phyloP scores from a whole-genome alignment of 805 yeast species.

The Millerago galiae region DNA sequence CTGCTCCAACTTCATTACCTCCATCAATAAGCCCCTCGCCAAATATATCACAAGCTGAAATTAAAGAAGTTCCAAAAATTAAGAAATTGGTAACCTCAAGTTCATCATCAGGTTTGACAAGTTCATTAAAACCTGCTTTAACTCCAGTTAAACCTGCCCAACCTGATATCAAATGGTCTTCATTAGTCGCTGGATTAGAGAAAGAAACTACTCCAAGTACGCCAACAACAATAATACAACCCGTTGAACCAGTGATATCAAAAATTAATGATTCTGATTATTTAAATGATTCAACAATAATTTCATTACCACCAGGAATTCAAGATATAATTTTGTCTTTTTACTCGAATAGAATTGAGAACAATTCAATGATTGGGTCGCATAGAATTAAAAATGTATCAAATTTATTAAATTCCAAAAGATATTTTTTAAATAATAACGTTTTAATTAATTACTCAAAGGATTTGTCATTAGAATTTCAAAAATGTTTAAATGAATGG shows the following conservation, averaged over 20 bases:
- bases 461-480: constrained; percentile 10
- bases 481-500: constrained; percentile 11
- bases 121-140: constrained; percentile 43
- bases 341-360: constrained; percentile 13
- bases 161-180: constrained; percentile 47
- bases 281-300: constrained; percentile 15
- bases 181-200: constrained; percentile 19
- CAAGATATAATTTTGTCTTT: constrained; percentile 25
- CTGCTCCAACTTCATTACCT: not conserved
- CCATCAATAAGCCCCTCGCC: not conserved
- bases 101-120: not conserved
- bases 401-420: constrained; percentile 5
- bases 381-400: constrained; percentile 9
- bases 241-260: not conserved
- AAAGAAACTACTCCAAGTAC: constrained; percentile 1
- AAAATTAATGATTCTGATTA: constrained; percentile 14
- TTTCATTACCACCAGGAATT: constrained; percentile 25
- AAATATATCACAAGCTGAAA: not conserved
- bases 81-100: not conserved
- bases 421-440: constrained; percentile 4
- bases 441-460: constrained; percentile 1
- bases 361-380: constrained; percentile 1
- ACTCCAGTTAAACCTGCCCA: constrained; percentile 41
- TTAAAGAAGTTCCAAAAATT: not conserved
- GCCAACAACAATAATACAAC: not conserved